phyloP scores from a whole-genome alignment of 2,329 filamentous ascomycete species.

The Aspergillus aculeatus region DNA sequence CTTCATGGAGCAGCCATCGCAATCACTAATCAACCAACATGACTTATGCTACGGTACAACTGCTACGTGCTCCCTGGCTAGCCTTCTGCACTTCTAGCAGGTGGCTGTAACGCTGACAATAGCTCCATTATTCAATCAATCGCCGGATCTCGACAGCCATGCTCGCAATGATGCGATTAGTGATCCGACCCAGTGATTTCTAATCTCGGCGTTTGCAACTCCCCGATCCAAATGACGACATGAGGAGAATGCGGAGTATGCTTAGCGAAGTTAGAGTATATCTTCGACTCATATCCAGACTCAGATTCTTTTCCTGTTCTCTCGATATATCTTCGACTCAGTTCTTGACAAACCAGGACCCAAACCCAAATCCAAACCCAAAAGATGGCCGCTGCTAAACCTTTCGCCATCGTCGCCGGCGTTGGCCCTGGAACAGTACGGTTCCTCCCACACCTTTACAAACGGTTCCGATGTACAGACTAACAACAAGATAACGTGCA shows the following conservation, averaged over 20 bases:
- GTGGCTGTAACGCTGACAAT: too few relatives aligned
- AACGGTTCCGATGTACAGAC: background rate
- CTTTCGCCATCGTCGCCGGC: conserved; percentile 48
- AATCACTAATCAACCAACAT: too few relatives aligned
- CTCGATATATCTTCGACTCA: too few relatives aligned
- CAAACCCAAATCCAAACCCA: background rate
- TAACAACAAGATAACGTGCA: conserved; percentile 12
- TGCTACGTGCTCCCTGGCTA: too few relatives aligned
- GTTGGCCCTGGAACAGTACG: conserved; percentile 48
- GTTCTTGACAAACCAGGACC: background rate
- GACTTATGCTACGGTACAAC: too few relatives aligned
- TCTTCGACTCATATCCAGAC: background rate
- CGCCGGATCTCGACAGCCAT: background rate
- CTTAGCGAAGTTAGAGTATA: background rate
- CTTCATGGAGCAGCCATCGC: too few relatives aligned
- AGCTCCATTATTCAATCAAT: too few relatives aligned
- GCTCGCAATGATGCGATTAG: background rate
- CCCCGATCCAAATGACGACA: conserved; percentile 19
- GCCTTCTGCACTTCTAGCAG: too few relatives aligned
- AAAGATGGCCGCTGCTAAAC: conserved; percentile 36
- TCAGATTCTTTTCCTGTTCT: background rate
- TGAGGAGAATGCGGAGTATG: background rate
- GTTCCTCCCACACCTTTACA: background rate
- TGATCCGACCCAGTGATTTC: conserved; percentile 13
- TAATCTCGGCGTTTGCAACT: conserved; percentile 16